Percentiles rank a stretch among this genome's conserved stretches.
Evolutionary conservation across 2,329 filamentous ascomycete genomes (phyloP).

Genomic region (Neofusicoccum laricinum): DNA sequence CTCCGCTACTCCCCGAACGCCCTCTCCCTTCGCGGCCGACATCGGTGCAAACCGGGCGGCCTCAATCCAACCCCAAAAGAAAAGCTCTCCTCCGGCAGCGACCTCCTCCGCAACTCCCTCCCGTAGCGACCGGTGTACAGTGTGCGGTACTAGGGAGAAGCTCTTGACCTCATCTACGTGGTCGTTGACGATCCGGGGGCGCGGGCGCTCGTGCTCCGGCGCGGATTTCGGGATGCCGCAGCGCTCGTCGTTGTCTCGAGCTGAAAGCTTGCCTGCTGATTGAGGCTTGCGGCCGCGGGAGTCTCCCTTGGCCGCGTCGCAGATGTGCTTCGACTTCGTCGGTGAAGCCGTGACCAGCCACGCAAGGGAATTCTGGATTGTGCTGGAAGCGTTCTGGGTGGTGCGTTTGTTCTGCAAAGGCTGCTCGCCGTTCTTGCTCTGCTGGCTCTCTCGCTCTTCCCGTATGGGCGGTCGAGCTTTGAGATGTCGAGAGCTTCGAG

Average conservation of each 20-base stretch:
- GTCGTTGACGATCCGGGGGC: slow-evolving; percentile 26
- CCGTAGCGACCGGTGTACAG: no score
- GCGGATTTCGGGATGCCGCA: slow-evolving; percentile 29
- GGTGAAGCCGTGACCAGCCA: slow-evolving; percentile 29
- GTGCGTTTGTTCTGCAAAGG: slow-evolving; percentile 17
- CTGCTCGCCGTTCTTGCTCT: slow-evolving; percentile 33
- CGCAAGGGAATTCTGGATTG: slow-evolving; percentile 30
- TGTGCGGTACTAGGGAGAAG: slow-evolving; percentile 22
- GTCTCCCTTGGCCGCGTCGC: slow-evolving; percentile 3
- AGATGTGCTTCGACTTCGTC: slow-evolving; percentile 20
- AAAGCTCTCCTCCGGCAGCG: background rate
- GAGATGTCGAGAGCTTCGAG: slow-evolving; percentile 41
- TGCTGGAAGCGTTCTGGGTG: slow-evolving; percentile 20
- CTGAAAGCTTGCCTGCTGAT: background rate
- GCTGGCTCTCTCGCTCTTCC: slow-evolving; percentile 54
- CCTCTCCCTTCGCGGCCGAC: background rate
- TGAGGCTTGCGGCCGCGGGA: slow-evolving; percentile 7
- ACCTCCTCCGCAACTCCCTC: no score
- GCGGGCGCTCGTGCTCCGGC: slow-evolving; percentile 23
- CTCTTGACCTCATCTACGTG: slow-evolving; percentile 27
- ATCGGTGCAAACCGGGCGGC: background rate
- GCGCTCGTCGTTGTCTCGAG: slow-evolving; percentile 28
- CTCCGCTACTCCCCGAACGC: background rate
- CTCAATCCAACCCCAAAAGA: background rate
- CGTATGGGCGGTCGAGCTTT: slow-evolving; percentile 52